Conservation (phyloP, 2,329 filamentous ascomycete species). For the Alternaria triticina region DNA sequence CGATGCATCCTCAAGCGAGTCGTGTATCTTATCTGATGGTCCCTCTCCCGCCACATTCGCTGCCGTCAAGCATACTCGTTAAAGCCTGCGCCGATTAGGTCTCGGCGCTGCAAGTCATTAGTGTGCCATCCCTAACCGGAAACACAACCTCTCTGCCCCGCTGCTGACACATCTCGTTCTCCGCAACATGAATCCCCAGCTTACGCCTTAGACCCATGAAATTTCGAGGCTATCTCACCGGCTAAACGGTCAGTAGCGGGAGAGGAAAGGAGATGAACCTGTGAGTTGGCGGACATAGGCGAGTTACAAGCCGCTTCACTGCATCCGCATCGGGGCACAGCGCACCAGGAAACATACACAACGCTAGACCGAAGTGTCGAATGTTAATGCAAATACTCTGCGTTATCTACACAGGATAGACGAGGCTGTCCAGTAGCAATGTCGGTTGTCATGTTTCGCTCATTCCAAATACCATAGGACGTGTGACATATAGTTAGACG, state of each 20-base stretch:
- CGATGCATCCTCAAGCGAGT: conserved; percentile 25
- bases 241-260: conserved; percentile 12
- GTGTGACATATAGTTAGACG: neutral
- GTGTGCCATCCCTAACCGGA: conserved; percentile 11
- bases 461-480: neutral
- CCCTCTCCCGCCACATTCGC: conserved; percentile 1
- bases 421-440: neutral
- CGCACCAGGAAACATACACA: neutral
- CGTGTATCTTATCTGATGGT: conserved; percentile 12
- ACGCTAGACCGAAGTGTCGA: conserved; percentile 17
- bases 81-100: neutral
- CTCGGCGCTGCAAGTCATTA: conserved; percentile 13
- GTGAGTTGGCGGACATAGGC: conserved; percentile 10
- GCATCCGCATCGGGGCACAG: neutral
- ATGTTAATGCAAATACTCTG: conserved; percentile 17
- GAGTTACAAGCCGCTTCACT: conserved; percentile 3
- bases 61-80: conserved; percentile 1
- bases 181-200: conserved; percentile 17
- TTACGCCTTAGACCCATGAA: neutral
- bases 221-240: neutral
- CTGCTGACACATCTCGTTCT: conserved; percentile 26
- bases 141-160: conserved; percentile 11
- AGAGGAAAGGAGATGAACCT: neutral
- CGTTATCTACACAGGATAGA: conserved; percentile 1
- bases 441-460: neutral